A percentile compares a stretch with the other conserved stretches of the same genome.
These are phyloP conservation scores for Albophoma yamanashiensis DNA, from an alignment of 2,329 filamentous ascomycete genomes.

Conservation along the genomic window DNA sequence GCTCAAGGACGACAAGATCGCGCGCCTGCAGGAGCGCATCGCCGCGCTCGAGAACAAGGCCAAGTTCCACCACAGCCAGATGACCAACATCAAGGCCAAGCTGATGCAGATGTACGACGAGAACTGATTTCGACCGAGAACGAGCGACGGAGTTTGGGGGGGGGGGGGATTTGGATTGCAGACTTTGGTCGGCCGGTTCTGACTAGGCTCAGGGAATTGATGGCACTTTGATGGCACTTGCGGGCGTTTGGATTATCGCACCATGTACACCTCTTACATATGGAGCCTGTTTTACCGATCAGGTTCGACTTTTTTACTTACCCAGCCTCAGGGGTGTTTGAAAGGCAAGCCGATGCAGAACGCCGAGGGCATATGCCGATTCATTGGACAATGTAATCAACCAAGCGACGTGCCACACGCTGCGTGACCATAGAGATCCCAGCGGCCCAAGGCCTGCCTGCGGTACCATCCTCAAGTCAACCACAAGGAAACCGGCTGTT, in stretches of 20 bases:
- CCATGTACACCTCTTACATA: too few relatives aligned
- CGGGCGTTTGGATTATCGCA: background rate
- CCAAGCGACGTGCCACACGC: too few relatives aligned
- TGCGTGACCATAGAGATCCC: too few relatives aligned
- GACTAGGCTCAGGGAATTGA: background rate
- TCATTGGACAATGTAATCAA: too few relatives aligned
- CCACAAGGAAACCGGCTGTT: background rate
- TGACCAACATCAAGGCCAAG: conserved; percentile 25
- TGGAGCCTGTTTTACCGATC: too few relatives aligned
- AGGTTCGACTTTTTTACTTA: too few relatives aligned
- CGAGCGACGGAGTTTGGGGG: background rate
- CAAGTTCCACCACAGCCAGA: conserved; percentile 16
- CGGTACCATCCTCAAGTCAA: too few relatives aligned
- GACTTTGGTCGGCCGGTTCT: background rate
- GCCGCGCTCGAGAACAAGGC: conserved; percentile 27
- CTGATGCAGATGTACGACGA: conserved; percentile 26
- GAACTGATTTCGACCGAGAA: conserved; percentile 7
- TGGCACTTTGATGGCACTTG: too few relatives aligned
- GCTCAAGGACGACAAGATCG: conserved; percentile 43
- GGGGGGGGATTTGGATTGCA: background rate
- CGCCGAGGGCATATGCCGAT: too few relatives aligned
- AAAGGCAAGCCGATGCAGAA: too few relatives aligned
- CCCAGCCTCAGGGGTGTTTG: too few relatives aligned
- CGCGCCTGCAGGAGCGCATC: conserved; percentile 24
- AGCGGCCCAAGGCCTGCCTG: too few relatives aligned